Percentiles rank a stretch among this genome's conserved stretches.
Evolutionary conservation across 306 rosid species (phyloP).

Genomic region (Hippophae tibetana): DNA sequence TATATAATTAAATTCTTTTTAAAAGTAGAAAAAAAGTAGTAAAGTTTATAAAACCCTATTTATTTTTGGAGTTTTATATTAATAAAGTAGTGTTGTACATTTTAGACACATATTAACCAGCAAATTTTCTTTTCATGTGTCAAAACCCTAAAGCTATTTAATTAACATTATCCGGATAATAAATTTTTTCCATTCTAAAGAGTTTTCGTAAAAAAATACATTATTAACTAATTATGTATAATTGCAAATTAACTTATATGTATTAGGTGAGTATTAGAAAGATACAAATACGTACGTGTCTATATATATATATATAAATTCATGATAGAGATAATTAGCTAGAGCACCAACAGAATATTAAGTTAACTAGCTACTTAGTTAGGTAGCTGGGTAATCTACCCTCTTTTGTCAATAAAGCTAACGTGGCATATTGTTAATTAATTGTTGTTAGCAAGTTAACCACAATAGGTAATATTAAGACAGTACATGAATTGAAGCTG

Average conservation of each 20-base stretch:
- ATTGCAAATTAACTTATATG: too few species aligned
- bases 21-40: too few species aligned
- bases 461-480: constrained; percentile 31
- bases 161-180: constrained; percentile 6
- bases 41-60: not conserved
- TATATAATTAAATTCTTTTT: too few species aligned
- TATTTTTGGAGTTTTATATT: not conserved
- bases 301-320: too few species aligned
- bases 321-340: too few species aligned
- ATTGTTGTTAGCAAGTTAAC: constrained; percentile 23
- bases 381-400: constrained; percentile 16
- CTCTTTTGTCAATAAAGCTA: constrained; percentile 41
- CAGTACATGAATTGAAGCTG: constrained; percentile 3
- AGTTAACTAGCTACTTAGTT: not conserved
- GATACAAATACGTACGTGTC: too few species aligned
- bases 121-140: not conserved
- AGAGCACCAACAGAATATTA: too few species aligned
- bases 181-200: not conserved
- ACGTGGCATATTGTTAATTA: constrained; percentile 17
- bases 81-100: not conserved
- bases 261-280: too few species aligned
- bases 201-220: constrained; percentile 6
- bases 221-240: too few species aligned
- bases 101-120: not conserved
- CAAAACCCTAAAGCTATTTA: constrained; percentile 4